Base-by-base conservation (phyloP, 2,329 filamentous ascomycete genomes). In the Malbranchea cinnamomea region DNA sequence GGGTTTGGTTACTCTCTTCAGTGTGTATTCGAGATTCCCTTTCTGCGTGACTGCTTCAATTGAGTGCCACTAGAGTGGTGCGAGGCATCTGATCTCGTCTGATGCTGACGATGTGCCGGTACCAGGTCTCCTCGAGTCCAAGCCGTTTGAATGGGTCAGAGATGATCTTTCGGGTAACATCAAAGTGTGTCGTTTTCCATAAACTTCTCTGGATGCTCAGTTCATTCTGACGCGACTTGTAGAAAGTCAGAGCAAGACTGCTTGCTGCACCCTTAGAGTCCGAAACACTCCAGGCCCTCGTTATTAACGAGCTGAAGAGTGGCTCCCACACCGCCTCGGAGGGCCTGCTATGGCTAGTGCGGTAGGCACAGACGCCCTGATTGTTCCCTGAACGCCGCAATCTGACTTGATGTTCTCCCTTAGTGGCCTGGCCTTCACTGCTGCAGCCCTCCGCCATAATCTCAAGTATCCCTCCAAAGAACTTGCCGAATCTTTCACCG, bases 391-490 rank as follows among this genome's bases (percentile, higher is more conserved):
- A 5, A 8, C 9, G 12, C 12, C 16, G 4, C 16, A 25, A 23
- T 16, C 23, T 16, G 15, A 6, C 9, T 17, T 18, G 7, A 21
- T n/a, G 18, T 8, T 35, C 19, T 21, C n/a, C 21, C 11, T 26
- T 23, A 93, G 85, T 38, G 89, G 79, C 37, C 79, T 95, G 49
- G 83, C 94, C 51, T 98, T 98, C 64, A 95, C 87, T 41, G 74
- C 75, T 50, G 74, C 82, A 54, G 80, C 80, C 36, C 74, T 98
- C 39, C 72, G 73, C 49, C 67, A 76, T 53, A 93, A 92, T 62
- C 47, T 84, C 41, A 57, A 67, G 48, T 74, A 78, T 48, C 49
- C 70, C 31, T 44, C 53, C 41, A 71, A 83, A 50, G 84, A 94
- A 60, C 78, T 98, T 38, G 67, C 79, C 37, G 67, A 71, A 42